Conservation (phyloP, 805 yeast genomes). For the Hemisphaericaspora nanyangensis region DNA sequence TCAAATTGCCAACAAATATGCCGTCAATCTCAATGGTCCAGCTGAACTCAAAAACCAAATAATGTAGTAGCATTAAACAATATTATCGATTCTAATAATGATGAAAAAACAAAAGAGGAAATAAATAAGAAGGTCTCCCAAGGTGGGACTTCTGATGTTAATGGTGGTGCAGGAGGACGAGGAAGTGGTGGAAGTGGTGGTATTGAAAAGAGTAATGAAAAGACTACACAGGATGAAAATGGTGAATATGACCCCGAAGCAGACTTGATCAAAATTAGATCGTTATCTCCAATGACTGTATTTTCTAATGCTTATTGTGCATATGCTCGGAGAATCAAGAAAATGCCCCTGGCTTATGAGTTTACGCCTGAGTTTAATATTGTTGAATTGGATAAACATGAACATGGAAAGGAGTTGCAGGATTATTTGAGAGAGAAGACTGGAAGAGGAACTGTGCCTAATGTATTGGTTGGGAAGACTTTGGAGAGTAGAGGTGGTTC, state of each 20-base stretch:
- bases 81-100: constrained; percentile 30
- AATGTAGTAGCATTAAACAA: constrained; percentile 12
- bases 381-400: constrained; percentile 81
- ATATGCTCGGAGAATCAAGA: constrained; percentile 67
- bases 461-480: constrained; percentile 67
- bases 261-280: constrained; percentile 51
- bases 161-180: constrained; percentile 9
- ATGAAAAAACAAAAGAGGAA: constrained; percentile 36
- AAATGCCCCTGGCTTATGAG: constrained; percentile 55
- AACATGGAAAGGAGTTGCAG: constrained; percentile 73
- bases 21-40: not conserved
- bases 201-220: constrained; percentile 6
- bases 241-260: constrained; percentile 24
- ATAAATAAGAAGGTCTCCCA: constrained; percentile 32
- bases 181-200: not conserved
- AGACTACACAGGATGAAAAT: constrained; percentile 5
- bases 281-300: constrained; percentile 61
- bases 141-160: constrained; percentile 1
- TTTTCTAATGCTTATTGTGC: constrained; percentile 66
- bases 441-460: constrained; percentile 88
- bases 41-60: not conserved
- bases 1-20: constrained; percentile 6
- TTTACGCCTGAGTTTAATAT: constrained; percentile 69
- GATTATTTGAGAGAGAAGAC: constrained; percentile 61
- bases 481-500: constrained; percentile 74